These are phyloP conservation scores for Primulina tabacum DNA, from an alignment of 257 asterid species.

Conservation along the genomic window DNA sequence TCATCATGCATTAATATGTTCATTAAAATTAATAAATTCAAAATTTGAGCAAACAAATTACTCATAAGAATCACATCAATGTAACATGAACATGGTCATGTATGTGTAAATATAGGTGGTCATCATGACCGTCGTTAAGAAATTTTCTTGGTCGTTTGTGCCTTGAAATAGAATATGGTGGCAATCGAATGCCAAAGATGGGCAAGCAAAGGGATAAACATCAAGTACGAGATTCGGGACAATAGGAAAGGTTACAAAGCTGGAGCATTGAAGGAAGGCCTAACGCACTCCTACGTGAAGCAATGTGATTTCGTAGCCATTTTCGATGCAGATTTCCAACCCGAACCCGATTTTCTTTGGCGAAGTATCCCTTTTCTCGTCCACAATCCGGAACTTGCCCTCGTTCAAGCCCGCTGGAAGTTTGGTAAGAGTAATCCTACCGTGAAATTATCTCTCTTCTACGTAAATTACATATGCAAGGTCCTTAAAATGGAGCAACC, in stretches of 20 bases:
- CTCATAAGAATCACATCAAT: neutral
- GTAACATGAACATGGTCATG: constrained; percentile 5
- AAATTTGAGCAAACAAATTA: too few relatives aligned
- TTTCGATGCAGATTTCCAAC: constrained; percentile 92
- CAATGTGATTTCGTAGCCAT: constrained; percentile 85
- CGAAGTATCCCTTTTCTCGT: constrained; percentile 67
- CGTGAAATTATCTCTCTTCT: too few relatives aligned
- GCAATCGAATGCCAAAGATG: constrained; percentile 88
- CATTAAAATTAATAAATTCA: too few relatives aligned
- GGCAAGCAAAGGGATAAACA: constrained; percentile 89
- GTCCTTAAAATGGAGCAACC: too few relatives aligned
- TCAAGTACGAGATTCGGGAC: constrained; percentile 83
- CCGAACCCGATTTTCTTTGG: constrained; percentile 92
- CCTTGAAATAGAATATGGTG: constrained; percentile 59
- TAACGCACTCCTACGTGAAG: constrained; percentile 65
- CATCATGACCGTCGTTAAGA: neutral
- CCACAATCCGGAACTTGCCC: constrained; percentile 80
- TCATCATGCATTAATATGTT: too few relatives aligned
- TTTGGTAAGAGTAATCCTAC: constrained; percentile 45
- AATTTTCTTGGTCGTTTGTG: constrained; percentile 1
- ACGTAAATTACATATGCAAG: too few relatives aligned
- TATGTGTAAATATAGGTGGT: neutral
- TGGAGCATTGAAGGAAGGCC: constrained; percentile 84
- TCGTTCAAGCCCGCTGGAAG: constrained; percentile 94
- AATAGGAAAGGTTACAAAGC: constrained; percentile 94